Evolutionary conservation across 805 yeast species (phyloP), one percentile per base, ranked within the genome.

Genomic region (Metschnikowia arizonensis): DNA sequence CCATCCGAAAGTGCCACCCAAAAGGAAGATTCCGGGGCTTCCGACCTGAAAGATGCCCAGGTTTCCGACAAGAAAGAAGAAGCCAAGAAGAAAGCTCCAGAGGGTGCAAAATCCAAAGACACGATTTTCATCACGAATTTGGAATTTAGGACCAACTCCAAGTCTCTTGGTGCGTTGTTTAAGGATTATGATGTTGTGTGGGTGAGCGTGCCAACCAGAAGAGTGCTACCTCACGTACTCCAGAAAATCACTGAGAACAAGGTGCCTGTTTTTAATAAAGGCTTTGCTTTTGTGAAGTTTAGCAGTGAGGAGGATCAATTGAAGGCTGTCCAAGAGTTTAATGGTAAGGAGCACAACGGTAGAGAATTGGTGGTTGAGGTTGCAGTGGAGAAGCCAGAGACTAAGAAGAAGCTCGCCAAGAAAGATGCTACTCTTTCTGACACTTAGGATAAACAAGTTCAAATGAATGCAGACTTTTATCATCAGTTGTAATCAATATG

Each of bases 301-400:
- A 72, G 78, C 40, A 66, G 74, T 47, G 79, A 81, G 53, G 85
- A 77, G 40, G 73, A 74, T 36, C 95, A 88, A 58, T 66, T 76
- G 57, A 68, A 72, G 60, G 96, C 95, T n/a, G 78, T 87, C 49
- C 79, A 73, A 30, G 78, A 79, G 57, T 81, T 82, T 63, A 76
- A 84, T 52, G 95, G 88, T 43, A 74, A 33, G 26, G 76, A 73
- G 42, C 67, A 84, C 54, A 78, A 79, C 49, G 96, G 85, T 41
- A 78, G 86, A 62, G 73, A 72, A 40, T 67, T 89, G 47, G 67
- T 76, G 37, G 88, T 85, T 48, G 83, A 82, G 53, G 76, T 83
- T 55, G 96, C 96, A 17, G 76, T 85, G 50, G 87, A 83, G 57
- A 70, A 82, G 9, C 69, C 37, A 12, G 44, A 12, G 23, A 14